Evolutionary conservation across 2,329 filamentous ascomycete species (phyloP), one percentile per base, ranked within the genome.

Genomic region (Stachybotrys elegans): DNA sequence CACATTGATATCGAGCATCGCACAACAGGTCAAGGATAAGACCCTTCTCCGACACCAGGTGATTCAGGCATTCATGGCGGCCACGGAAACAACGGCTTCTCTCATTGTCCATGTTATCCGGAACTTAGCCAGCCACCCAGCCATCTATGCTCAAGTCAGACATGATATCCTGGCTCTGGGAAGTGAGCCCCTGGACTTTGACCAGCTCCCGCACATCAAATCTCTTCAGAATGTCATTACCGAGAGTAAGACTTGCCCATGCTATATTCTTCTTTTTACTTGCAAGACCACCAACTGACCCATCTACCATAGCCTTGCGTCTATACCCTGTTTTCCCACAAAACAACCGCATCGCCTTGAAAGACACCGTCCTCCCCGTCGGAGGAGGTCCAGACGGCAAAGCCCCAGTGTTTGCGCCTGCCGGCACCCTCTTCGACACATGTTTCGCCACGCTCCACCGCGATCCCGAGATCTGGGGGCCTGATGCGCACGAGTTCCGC

Each of bases 251-350:
- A n/a, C 23, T 37, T 6, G 7, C 23, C 14, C 20, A 14, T 19
- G 16, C 17, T n/a, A 13, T 13, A 13, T n/a, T 31, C 39, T 12
- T 29, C 19, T 29, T 12, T 17, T n/a, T 31, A 20, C 5, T 11
- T 21, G 16, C 14, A 16, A 5, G 16, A 22, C 32, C 8, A 42
- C 16, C 19, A 5, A 31, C 4, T 42, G 17, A 31, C 20, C 22
- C n/a, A n/a, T n/a, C n/a, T n/a, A n/a, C n/a, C n/a, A n/a, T n/a
- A 43, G 42, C 42, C 17, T 34, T 43, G 17, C 42, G 42, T 27
- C 35, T 43, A 22, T 39, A 43, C 23, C 42, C 42, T 17, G 32
- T 39, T 20, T 37, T 39, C 32, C 42, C 42, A 4, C 31, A 37
- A 17, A 43, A 37, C 32, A 43, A 38, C 14, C 42, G 42, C 12